phyloP scores from a whole-genome alignment of 2,329 filamentous ascomycete species.

The Ascochyta clinopodiicola region DNA sequence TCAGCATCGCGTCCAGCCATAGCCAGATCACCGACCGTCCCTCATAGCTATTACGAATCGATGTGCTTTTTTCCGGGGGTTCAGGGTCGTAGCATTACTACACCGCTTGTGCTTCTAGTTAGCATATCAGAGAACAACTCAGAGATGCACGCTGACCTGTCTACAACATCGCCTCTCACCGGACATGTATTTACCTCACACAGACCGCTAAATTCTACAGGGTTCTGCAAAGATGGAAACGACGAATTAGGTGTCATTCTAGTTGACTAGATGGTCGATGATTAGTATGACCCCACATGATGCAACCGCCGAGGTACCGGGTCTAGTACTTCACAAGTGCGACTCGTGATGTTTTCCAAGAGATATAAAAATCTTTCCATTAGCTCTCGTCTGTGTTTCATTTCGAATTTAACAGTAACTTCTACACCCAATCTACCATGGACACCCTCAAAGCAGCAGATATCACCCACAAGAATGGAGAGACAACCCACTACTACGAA shows the following conservation, averaged over 20 bases:
- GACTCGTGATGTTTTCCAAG: not conserved
- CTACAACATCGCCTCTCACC: too few species aligned
- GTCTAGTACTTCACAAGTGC: not conserved
- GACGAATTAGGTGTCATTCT: too few species aligned
- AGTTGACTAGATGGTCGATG: too few species aligned
- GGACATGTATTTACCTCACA: too few species aligned
- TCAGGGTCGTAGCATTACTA: conserved; percentile 8
- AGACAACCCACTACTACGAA: conserved; percentile 35
- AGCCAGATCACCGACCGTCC: not conserved
- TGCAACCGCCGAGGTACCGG: conserved; percentile 8
- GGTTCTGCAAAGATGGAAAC: not conserved
- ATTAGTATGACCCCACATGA: conserved; percentile 9
- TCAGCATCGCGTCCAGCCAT: too few species aligned
- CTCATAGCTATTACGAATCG: not conserved
- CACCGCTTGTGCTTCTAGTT: conserved; percentile 1
- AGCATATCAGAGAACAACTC: conserved; percentile 5
- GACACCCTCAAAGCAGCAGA: conserved; percentile 22
- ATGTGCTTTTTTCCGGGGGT: conserved; percentile 6
- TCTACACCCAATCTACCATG: conserved; percentile 9
- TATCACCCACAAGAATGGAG: conserved; percentile 28
- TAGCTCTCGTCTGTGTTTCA: not conserved
- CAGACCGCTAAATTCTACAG: not conserved
- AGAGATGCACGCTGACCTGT: not conserved
- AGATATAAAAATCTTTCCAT: not conserved
- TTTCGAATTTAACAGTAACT: not conserved